A percentile compares a stretch with the other conserved stretches of the same genome.
Evolutionary conservation across 2,329 filamentous ascomycete species (phyloP).

Genomic region (Colletotrichum tabaci): DNA sequence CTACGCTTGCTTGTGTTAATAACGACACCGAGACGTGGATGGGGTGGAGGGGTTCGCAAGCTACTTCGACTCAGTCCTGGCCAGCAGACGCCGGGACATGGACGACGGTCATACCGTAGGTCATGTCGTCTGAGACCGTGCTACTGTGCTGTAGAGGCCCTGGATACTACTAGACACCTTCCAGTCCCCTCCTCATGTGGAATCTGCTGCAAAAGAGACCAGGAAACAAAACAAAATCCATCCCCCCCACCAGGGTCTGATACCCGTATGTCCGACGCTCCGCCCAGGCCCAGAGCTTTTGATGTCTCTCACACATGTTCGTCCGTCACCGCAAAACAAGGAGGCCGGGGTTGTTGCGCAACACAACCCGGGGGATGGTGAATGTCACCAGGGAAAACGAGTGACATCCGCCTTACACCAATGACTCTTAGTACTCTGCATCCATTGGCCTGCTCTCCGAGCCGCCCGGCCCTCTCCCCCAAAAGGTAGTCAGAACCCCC

Average conservation of each 20-base stretch:
- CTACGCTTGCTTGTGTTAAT: conserved; percentile 19
- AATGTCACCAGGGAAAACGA: conserved; percentile 13
- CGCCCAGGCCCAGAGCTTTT: conserved; percentile 13
- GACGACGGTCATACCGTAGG: background rate
- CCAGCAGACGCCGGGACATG: background rate
- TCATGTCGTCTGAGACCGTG: no score
- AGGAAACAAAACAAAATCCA: no score
- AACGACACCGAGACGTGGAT: background rate
- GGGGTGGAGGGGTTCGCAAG: background rate
- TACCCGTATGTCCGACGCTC: conserved; percentile 8
- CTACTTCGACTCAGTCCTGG: background rate
- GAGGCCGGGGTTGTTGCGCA: conserved; percentile 1
- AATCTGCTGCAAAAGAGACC: background rate
- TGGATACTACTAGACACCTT: background rate
- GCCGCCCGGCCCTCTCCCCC: background rate
- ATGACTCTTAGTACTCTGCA: background rate
- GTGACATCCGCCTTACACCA: background rate
- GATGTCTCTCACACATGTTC: conserved; percentile 19
- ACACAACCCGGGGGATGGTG: background rate
- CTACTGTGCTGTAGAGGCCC: no score
- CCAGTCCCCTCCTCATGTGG: background rate
- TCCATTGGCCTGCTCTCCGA: background rate
- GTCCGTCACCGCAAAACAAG: conserved; percentile 34
- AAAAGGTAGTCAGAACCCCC: conserved; percentile 11
- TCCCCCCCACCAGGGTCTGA: no score